These are phyloP conservation scores for Penicillium oxalicum DNA, from an alignment of 2,329 filamentous ascomycete genomes.

Conservation along the genomic window DNA sequence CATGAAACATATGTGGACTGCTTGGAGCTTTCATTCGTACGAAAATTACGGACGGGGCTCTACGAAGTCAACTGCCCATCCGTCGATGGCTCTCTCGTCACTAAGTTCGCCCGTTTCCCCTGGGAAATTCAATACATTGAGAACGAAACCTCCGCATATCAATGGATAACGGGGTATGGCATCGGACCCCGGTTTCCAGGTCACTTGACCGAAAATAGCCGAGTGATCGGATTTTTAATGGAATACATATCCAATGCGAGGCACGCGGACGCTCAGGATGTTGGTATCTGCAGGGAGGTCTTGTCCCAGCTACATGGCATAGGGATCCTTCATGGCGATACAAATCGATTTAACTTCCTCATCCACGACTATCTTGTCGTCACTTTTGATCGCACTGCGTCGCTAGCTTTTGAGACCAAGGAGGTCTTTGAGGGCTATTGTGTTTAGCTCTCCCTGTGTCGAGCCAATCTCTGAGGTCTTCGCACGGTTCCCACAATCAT, in stretches of 20 bases:
- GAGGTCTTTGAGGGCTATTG: no score
- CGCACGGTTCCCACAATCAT: no score
- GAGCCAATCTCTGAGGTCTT: no score
- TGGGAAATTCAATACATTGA: constrained; percentile 36
- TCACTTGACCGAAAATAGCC: constrained; percentile 34
- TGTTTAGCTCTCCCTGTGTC: no score
- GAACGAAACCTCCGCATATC: constrained; percentile 34
- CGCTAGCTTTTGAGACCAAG: no score
- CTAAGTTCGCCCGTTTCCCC: constrained; percentile 36
- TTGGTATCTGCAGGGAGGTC: constrained; percentile 15
- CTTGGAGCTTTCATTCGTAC: constrained; percentile 13
- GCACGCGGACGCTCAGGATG: constrained; percentile 19
- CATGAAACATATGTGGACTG: constrained; percentile 20
- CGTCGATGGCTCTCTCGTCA: constrained; percentile 20
- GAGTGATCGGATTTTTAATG: constrained; percentile 39
- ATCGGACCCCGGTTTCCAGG: constrained; percentile 38
- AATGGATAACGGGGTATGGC: constrained; percentile 29
- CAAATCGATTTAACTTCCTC: constrained; percentile 28
- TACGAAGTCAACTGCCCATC: constrained; percentile 19
- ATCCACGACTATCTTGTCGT: constrained; percentile 1
- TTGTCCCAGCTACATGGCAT: constrained; percentile 22
- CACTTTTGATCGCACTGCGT: no score
- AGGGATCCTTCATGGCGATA: constrained; percentile 24
- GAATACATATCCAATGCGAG: constrained; percentile 23
- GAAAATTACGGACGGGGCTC: constrained; percentile 20